Evolutionary conservation across 352 stramenopile genomes (phyloP).

Genomic region (Plasmopara viticola): DNA sequence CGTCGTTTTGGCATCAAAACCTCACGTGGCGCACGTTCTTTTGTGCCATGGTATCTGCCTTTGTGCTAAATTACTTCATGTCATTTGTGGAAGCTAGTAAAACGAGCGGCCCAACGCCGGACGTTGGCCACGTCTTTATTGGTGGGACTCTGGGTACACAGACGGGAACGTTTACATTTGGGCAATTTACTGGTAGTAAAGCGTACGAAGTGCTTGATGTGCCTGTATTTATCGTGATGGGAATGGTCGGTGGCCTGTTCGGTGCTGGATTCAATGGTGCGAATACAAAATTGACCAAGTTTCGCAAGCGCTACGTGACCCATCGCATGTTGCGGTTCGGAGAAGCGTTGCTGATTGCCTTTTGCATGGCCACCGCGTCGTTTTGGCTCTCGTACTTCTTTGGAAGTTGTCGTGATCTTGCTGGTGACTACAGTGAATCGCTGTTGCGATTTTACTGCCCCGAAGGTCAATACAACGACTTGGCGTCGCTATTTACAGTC

Average conservation of each 20-base stretch:
- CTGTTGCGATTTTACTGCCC: constrained; percentile 94
- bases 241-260: constrained; percentile 94
- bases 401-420: constrained; percentile 45
- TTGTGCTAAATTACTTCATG: constrained; percentile 83
- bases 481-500: constrained; percentile 94
- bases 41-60: constrained; percentile 91
- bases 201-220: constrained; percentile 94
- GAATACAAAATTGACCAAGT: constrained; percentile 91
- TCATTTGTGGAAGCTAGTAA: constrained; percentile 61
- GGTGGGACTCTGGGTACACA: constrained; percentile 70
- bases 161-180: constrained; percentile 81
- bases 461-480: constrained; percentile 95
- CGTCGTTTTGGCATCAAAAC: constrained; percentile 97
- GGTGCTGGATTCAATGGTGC: constrained; percentile 94
- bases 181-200: constrained; percentile 85
- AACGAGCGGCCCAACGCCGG: constrained; percentile 24
- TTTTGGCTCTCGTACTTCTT: constrained; percentile 83
- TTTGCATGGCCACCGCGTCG: constrained; percentile 53
- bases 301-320: constrained; percentile 53
- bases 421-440: constrained; percentile 54
- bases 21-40: constrained; percentile 98
- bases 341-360: constrained; percentile 59
- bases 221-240: constrained; percentile 94
- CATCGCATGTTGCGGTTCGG: constrained; percentile 59
- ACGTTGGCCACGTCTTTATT: constrained; percentile 43